phyloP scores from a whole-genome alignment of 2,329 filamentous ascomycete genomes.

The Neofusicoccum umdonicola region DNA sequence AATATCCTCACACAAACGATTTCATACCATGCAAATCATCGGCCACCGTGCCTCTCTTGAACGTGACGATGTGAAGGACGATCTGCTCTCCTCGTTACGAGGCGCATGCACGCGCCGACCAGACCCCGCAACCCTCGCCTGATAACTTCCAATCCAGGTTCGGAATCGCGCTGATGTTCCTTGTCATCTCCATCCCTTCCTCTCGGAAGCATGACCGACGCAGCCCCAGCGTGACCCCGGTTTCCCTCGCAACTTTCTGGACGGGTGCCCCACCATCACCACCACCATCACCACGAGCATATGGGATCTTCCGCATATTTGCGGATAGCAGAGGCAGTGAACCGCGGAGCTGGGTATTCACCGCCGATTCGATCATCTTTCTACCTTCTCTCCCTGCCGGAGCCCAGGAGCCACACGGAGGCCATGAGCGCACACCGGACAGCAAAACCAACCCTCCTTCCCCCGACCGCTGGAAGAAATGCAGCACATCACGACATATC shows the following conservation, averaged over 20 bases:
- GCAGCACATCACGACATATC: no score
- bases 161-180: background rate
- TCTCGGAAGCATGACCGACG: background rate
- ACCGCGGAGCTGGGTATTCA: background rate
- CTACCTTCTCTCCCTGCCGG: background rate
- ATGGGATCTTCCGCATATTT: background rate
- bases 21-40: background rate
- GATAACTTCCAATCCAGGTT: background rate
- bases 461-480: no score
- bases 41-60: background rate
- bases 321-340: background rate
- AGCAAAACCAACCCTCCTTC: no score
- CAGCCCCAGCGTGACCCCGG: background rate
- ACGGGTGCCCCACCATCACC: background rate
- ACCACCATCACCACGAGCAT: background rate
- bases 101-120: background rate
- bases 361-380: background rate
- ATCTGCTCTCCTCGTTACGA: background rate
- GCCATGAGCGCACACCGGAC: no score
- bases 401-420: no score
- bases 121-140: background rate
- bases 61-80: background rate
- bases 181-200: background rate
- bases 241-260: background rate
- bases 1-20: constrained; percentile 6